phyloP scores from a whole-genome alignment of 192 early-diverging fungal species.

The Nowakowskiella sp. region DNA sequence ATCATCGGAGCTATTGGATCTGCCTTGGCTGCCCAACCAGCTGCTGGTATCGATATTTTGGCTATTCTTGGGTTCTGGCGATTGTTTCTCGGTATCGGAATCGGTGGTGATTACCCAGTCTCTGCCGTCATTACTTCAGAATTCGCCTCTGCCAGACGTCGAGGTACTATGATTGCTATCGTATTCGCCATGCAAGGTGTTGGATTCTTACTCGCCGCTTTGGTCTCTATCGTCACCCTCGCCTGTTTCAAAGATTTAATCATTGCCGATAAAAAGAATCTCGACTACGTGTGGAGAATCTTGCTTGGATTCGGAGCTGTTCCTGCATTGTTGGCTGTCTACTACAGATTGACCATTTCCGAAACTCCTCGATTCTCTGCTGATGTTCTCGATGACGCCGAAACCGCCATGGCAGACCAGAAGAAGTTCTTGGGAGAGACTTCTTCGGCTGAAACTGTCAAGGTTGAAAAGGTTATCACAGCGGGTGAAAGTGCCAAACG shows the following conservation, averaged over 20 bases:
- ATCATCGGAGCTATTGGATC: conserved; percentile 78
- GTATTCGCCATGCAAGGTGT: conserved; percentile 95
- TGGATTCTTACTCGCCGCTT: conserved; percentile 71
- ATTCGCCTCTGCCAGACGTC: conserved; percentile 69
- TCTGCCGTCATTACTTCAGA: conserved; percentile 91
- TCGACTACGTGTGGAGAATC: conserved; percentile 91
- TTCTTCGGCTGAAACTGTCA: conserved; percentile 14
- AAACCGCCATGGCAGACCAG: conserved; percentile 41
- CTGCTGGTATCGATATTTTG: conserved; percentile 58
- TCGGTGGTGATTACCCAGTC: conserved; percentile 93
- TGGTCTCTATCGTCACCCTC: conserved; percentile 67
- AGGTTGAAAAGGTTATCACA: neutral
- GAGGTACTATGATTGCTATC: conserved; percentile 78
- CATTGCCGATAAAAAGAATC: conserved; percentile 39
- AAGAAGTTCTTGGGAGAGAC: conserved; percentile 23
- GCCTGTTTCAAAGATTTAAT: conserved; percentile 65
- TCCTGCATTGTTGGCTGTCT: conserved; percentile 75
- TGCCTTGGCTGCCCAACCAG: conserved; percentile 61
- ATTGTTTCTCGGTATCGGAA: conserved; percentile 84
- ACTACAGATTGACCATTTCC: conserved; percentile 86
- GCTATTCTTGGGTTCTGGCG: conserved; percentile 80
- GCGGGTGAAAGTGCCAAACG: neutral
- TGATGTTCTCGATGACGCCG: conserved; percentile 63
- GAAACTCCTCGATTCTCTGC: conserved; percentile 86
- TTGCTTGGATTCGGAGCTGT: conserved; percentile 77